Base-by-base conservation (phyloP, 768 basidiomycete species). In the Chalciporus piperatus region DNA sequence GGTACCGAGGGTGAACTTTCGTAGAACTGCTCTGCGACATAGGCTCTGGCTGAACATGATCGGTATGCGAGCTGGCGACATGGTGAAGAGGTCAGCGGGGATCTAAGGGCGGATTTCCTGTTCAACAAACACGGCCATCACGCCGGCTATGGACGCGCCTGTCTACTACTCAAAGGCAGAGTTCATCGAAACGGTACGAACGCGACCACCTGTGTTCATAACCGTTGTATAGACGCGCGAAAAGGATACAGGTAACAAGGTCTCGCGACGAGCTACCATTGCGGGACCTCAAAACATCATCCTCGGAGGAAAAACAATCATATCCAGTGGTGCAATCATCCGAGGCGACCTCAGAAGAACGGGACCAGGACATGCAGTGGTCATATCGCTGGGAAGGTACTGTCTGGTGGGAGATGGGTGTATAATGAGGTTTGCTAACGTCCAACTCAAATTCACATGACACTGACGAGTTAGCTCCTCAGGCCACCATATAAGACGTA, bases 231-330 rank as follows among this genome's bases (percentile, higher is more conserved):
- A 44, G 48, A 62, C 51, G 38, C 19, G 25, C 41, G 40, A 28
- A 54, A 68, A 94, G 92, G 93, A 95, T 66, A 95, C 92, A 55
- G 92, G 92, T 41, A 96, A 98, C 76, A 96, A 96, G 70, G 95
- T 98, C 40, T 95, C 92, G 37, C 82, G 92, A 51, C 83, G 89
- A 55, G 92, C 93, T 16, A 87, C 85, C 23, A 97, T 98, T 62
- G 84, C 87, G 50, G 96, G 96, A 1, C 89, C 93, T 11, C 89
- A 94, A 69, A 98, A 97, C 68, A 99, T 98, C 67, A 92, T 98
- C 55, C 84, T 99, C 13, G 93, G 92, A 37, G 97, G 96, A 41
- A 97, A 98, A 74, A 94, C 93, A 2, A 92, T 98, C 68, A 95
- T 99, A 52, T 88, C 93, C 1, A 87, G 82, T 52, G 82, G 84